These are phyloP conservation scores for Paramecium pentaurelia DNA, from an alignment of 73 alveolate genomes.

Conservation along the genomic window DNA sequence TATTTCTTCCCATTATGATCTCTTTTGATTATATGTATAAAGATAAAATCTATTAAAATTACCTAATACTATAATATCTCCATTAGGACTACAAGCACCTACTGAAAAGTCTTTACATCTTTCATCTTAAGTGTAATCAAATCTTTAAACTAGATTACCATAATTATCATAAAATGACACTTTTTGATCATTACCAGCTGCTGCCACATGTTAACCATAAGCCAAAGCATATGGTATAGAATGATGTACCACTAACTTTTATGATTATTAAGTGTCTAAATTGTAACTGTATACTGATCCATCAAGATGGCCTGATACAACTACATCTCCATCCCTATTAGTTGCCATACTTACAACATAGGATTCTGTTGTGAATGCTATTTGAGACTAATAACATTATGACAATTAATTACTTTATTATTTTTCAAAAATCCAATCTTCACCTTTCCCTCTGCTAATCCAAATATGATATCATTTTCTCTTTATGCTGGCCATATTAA, in stretches of 20 bases:
- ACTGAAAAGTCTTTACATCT: conserved; percentile 96
- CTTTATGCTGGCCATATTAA: conserved; percentile 97
- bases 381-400: conserved; percentile 64
- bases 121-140: conserved; percentile 97
- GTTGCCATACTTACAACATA: conserved; percentile 91
- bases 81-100: conserved; percentile 96
- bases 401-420: conserved; percentile 65
- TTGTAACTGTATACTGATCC: conserved; percentile 94
- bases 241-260: conserved; percentile 83
- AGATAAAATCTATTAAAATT: conserved; percentile 97
- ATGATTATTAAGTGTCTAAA: conserved; percentile 82
- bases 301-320: conserved; percentile 99
- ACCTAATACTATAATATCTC: conserved; percentile 98
- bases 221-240: conserved; percentile 95
- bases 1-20: conserved; percentile 97
- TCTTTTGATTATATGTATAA: conserved; percentile 88
- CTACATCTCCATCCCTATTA: conserved; percentile 94
- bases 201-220: conserved; percentile 97
- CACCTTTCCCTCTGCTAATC: conserved; percentile 99
- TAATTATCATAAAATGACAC: conserved; percentile 92
- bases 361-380: conserved; percentile 87
- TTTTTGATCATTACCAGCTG: conserved; percentile 98
- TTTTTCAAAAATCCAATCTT: conserved; percentile 94
- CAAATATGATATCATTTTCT: conserved; percentile 94
- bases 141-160: conserved; percentile 92